Base-by-base conservation (phyloP, 2,329 filamentous ascomycete species). In the Albophoma yamanashiensis region DNA sequence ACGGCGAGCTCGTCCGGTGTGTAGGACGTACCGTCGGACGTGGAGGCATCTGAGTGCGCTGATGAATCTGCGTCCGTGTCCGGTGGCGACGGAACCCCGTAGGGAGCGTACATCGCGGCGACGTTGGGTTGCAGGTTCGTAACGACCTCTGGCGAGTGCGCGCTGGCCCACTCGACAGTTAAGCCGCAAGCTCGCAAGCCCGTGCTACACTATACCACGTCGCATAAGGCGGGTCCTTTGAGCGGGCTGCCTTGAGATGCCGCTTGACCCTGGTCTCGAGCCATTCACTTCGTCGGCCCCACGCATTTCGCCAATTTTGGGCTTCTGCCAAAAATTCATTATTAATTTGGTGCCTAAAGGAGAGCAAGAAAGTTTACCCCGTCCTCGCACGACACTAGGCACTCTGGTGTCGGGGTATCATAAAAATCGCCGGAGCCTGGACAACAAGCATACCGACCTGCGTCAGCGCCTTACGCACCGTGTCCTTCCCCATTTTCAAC, bases 321-420 rank as follows among this genome's bases (percentile, higher is more conserved):
- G 27, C n/a, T 22, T 22, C 31, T 53, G 50, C 50, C 50, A 53
- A 61, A 61, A 64, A 67, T 60, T 62, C 62, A 62, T 64, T 59
- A 67, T 53, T 66, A 72, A 73, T 63, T 70, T 66, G 69, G 62
- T 64, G 64, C 63, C 60, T 65, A 61, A 69, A 67, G 61, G 68
- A 71, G 65, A 67, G 69, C 65, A 63, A 70, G 67, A 71, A 69
- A 65, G 60, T 59, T 65, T 67, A 66, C 63, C 63, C 66, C 64
- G 55, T 63, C 62, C 61, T 59, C 62, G 59, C 58, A 61, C 62
- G 61, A 43, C 22, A 61, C 62, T 59, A 66, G 61, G 63, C 63
- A 47, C 43, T 47, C 9, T 47, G 43, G 62, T 66, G 59, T 53
- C 55, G 55, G 65, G 65, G 63, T 65, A 67, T 68, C 64, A 65